Evolutionary conservation across 2,329 filamentous ascomycete genomes (phyloP).

Genomic region (Lachnellula suecica): DNA sequence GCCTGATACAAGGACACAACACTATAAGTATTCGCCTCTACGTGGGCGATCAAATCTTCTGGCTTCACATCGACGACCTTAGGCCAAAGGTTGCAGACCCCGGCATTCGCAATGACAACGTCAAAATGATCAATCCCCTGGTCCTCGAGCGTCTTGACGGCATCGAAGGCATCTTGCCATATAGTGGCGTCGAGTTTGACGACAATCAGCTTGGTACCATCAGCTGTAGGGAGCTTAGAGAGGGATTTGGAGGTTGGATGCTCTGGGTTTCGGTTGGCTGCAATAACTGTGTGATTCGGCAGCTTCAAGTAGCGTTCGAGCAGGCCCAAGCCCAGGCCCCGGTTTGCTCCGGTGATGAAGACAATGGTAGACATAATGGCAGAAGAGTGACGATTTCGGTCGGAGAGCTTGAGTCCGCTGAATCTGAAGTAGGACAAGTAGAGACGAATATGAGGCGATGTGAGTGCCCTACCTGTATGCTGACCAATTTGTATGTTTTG

Average conservation of each 20-base stretch:
- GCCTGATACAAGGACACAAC: conserved; percentile 34
- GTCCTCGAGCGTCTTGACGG: neutral
- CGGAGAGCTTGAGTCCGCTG: no score
- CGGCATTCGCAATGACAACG: conserved; percentile 38
- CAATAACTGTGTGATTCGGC: neutral
- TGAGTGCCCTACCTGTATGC: no score
- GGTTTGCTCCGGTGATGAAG: neutral
- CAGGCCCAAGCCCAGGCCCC: neutral
- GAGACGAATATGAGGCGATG: no score
- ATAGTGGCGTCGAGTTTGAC: conserved; percentile 31
- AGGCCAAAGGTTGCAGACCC: conserved; percentile 25
- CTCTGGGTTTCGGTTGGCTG: neutral
- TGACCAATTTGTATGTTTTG: no score
- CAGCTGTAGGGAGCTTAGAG: neutral
- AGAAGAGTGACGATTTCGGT: no score
- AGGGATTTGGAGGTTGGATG: neutral
- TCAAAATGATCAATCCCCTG: conserved; percentile 28
- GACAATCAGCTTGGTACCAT: conserved; percentile 30
- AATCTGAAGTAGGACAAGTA: no score
- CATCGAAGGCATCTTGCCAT: neutral
- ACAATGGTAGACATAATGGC: no score
- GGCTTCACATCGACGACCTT: conserved; percentile 32
- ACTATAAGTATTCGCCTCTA: conserved; percentile 31
- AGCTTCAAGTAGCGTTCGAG: neutral
- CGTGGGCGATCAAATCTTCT: conserved; percentile 24